phyloP scores from a whole-genome alignment of 2,329 filamentous ascomycete genomes.

The Ophiostoma angusticollis region DNA sequence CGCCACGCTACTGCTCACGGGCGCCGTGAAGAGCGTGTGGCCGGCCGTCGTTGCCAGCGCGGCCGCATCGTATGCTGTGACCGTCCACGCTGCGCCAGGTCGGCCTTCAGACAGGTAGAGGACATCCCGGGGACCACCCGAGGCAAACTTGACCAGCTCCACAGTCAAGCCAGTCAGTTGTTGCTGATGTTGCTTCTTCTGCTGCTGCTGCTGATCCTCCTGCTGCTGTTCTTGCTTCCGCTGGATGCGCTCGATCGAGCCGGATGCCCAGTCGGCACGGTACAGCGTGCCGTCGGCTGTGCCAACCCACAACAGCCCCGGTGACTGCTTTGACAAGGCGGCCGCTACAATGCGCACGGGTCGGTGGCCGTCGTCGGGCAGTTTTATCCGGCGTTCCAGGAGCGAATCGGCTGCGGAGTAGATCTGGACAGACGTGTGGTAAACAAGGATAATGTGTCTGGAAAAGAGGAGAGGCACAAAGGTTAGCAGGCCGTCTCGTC shows the following conservation, averaged over 20 bases:
- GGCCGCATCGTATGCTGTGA: slow-evolving; percentile 30
- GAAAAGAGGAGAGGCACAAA: not conserved
- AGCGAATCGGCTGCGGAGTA: slow-evolving; percentile 75
- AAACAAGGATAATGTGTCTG: slow-evolving; percentile 59
- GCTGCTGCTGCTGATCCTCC: slow-evolving; percentile 26
- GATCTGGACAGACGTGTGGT: slow-evolving; percentile 62
- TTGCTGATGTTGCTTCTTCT: slow-evolving; percentile 20
- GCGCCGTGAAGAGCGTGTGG: slow-evolving; percentile 10
- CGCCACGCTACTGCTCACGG: not conserved
- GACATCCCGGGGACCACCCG: slow-evolving; percentile 29
- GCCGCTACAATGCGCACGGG: slow-evolving; percentile 24
- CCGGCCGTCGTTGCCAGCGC: slow-evolving; percentile 6
- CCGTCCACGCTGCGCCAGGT: slow-evolving; percentile 25
- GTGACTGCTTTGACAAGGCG: slow-evolving; percentile 27
- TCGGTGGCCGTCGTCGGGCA: slow-evolving; percentile 25
- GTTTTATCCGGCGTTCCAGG: slow-evolving; percentile 57
- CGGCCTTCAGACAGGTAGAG: slow-evolving; percentile 33
- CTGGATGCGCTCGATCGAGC: slow-evolving; percentile 27
- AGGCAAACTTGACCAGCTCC: slow-evolving; percentile 25
- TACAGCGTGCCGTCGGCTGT: slow-evolving; percentile 45
- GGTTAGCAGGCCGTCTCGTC: not conserved
- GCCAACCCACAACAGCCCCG: slow-evolving; percentile 45
- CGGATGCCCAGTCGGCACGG: slow-evolving; percentile 44
- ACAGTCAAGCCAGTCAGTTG: slow-evolving; percentile 32
- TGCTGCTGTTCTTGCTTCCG: slow-evolving; percentile 26